Base-by-base conservation (phyloP, 2,329 filamentous ascomycete species). In the Drechslerella coelobrocha region DNA sequence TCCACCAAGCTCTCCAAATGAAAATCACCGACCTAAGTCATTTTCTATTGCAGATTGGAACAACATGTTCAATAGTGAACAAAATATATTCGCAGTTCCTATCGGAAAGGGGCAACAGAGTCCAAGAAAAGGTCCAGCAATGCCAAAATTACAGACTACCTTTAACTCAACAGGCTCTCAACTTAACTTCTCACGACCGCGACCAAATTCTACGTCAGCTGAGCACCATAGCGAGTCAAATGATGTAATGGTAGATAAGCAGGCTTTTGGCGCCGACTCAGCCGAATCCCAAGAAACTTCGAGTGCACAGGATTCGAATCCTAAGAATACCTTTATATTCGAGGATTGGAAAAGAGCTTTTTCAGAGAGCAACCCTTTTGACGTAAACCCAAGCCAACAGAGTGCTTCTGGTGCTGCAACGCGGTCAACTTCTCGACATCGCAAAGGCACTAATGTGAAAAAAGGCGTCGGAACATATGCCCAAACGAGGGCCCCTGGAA, bases 271-370 rank as follows among this genome's bases (percentile, higher is more conserved):
- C 17, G 26, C 14, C 12, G 52, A 48, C n/a, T 62, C 12, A n/a
- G 37, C 19, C n/a, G 57, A 48, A 24, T 62, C 57, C 9, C 26
- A 19, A 2, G 43, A 50, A 24, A 17, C 43, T n/a, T 21, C 17
- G 12, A 48, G 29, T 31, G 27, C 34, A 8, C 34, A 41, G 17
- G 68, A 60, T 34, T 5, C 10, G 0, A 56, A 56, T 17, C 23
- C 60, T 2, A 54, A 51, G 43, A 63, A 62, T 45, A 47, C 60
- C 10, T 72, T 72, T 34, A 47, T 54, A 7, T 72, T 72, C 48
- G 60, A 72, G 27, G 60, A 65, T 27, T 72, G 68, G 68, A 27
- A 72, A n/a, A 55, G 65, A 14, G 61, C 68, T 2, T 72, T 72
- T 37, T 43, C 68, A 1, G 54, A 71, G 21, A 71, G 24, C n/a